Base-by-base conservation (phyloP, 169 alveolate species). In the Fabrea salina region DNA sequence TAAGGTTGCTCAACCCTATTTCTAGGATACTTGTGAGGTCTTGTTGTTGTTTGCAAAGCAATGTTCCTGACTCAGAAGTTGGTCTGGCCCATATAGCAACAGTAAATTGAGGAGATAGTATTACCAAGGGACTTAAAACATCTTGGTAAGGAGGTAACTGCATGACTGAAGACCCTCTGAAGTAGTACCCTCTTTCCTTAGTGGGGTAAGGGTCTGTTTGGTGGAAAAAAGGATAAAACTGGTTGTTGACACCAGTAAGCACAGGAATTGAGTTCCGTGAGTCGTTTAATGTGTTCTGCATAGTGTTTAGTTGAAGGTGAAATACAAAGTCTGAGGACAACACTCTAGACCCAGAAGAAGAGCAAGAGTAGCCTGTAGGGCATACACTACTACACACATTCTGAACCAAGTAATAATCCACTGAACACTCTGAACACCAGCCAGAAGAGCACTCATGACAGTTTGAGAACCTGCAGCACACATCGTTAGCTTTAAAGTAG, bases 161-260 rank as follows among this genome's bases (percentile, higher is more conserved):
- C 35, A 39, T 39, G 4, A 37, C 16, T 5, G 56, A 35, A 64
- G 16, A 13, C 41, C 75, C 75, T 39, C 5, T n/a, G 41, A 37
- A 64, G 30, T 64, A 64, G 41, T 64, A 64, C n/a, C 75, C 75
- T 7, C 75, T 5, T 39, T 64, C 49, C 30, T 64, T 41, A 39
- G 47, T 56, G 5, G 56, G 57, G 41, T 35, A 35, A 5, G 75
- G 75, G 75, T 64, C 75, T 6, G 2, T 40, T 4, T 25, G 5
- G 16, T 64, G 37, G 41, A 39, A 64, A 37, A 11, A n/a, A 3
- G 75, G 75, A 40, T 64, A 64, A 37, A 35, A 64, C 11, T 64
- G 22, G 5, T 35, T 2, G 54, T 1, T 35, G 16, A 32, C 19
- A 6, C 75, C 75, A n/a, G 75, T 40, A 19, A 2, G 16, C 7